Base-by-base conservation (phyloP, 202 grass and related monocot genomes). In the Sporobolus alterniflorus region DNA sequence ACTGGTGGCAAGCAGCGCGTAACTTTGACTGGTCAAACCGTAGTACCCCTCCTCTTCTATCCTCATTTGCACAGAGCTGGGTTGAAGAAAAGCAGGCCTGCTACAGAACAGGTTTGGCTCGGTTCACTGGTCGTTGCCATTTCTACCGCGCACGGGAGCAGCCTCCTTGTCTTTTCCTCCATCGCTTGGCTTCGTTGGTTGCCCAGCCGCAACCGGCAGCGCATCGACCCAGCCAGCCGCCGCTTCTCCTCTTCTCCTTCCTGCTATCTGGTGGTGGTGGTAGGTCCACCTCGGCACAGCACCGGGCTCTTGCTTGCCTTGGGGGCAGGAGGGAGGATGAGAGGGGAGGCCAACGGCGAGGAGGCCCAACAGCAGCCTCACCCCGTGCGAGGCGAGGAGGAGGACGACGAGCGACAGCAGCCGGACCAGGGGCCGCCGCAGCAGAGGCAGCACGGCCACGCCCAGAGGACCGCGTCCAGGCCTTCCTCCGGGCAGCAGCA, bases 311-410 rank as follows among this genome's bases (percentile, higher is more conserved):
- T 17, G 36, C 36, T 39, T 39, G 14, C 2, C 25, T 13, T 14
- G 1, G 29, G 28, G 7, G 36, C 7, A 39, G 36, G 36, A 7
- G 7, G 6, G 21, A n/a, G 41, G 86, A 89, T 91, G 79, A 91
- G 51, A 16, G 79, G 83, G 18, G 42, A 86, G 33, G 76, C 71
- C 49, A 90, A 88, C 89, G 69, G 80, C 25, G 84, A 17, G 43
- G 51, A 75, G 64, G 77, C 2, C 34, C 82, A 47, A 72, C 75
- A 28, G 32, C 51, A 18, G 9, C 68, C 51, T 55, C 51, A 55
- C 4, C 51, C 51, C 51, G 17, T 43, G 65, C 36, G 78, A 84
- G 17, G 52, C 29, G 46, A 57, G 48, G 55, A 55, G 48, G 75
- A 39, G 36, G 36, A 52, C 29, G 42, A 69, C 71, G 57, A 29